Conservation (phyloP, 140 eudicot genomes). For the Erigeron philadelphicus region DNA sequence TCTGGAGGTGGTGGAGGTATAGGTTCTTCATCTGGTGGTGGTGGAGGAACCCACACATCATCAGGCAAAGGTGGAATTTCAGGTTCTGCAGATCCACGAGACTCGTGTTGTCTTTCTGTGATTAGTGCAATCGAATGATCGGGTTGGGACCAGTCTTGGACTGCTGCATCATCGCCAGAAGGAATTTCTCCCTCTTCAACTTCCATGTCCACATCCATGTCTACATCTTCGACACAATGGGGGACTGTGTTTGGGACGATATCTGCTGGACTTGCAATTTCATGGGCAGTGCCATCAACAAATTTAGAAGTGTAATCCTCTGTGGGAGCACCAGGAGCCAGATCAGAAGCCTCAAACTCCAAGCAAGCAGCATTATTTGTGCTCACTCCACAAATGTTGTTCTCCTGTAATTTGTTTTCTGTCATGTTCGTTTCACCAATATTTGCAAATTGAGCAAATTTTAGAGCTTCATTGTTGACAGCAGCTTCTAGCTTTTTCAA, state of each 20-base stretch:
- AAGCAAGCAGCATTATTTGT: constrained; percentile 25
- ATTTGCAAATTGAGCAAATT: constrained; percentile 20
- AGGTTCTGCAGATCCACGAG: constrained; percentile 27
- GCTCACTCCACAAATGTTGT: constrained; percentile 15
- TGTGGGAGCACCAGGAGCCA: constrained; percentile 25
- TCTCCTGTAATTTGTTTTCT: constrained; percentile 24
- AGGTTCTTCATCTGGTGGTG: constrained; percentile 82
- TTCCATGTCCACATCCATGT: constrained; percentile 98
- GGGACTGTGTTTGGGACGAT: constrained; percentile 14
- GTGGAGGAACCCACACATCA: constrained; percentile 72
- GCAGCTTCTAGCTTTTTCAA: constrained; percentile 54
- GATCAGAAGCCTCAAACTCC: constrained; percentile 14
- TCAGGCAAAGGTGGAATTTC: constrained; percentile 51
- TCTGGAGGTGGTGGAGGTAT: constrained; percentile 91
- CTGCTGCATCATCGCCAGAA: constrained; percentile 16
- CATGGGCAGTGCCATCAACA: constrained; percentile 13
- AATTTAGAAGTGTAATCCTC: not conserved
- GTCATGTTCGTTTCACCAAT: constrained; percentile 21
- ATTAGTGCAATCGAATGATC: constrained; percentile 32
- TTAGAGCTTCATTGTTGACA: constrained; percentile 36
- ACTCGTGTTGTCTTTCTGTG: constrained; percentile 18
- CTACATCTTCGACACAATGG: constrained; percentile 54
- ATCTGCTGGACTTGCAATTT: constrained; percentile 27
- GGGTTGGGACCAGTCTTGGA: constrained; percentile 12
- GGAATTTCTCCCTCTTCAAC: constrained; percentile 46